Base-by-base conservation (phyloP, 768 basidiomycete species). In the Suillus bovinus region DNA sequence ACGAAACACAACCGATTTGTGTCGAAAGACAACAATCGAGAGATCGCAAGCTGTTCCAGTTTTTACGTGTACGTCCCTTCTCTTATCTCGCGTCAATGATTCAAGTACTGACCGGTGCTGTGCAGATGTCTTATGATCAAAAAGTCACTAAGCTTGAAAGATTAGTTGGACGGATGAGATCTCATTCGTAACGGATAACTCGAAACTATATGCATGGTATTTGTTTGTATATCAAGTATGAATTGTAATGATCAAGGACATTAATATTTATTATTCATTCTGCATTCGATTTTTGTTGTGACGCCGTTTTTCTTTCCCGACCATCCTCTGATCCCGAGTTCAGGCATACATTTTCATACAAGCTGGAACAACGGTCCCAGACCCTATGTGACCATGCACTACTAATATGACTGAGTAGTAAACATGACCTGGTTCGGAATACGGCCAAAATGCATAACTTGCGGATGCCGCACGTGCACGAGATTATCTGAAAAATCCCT, bases 71-170 rank as follows among this genome's bases (percentile, higher is more conserved):
- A n/a, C 20, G 50, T 33, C 50, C 31, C 11, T 52, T 31, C 6
- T n/a, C 50, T 33, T 52, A 52, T 33, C 20, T 13, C 0, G 20
- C 11, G 20, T n/a, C 3, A 31, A 3, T 31, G 20, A 29, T 52
- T 11, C 2, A 52, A 11, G 11, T 33, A 9, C 50, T 52, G 20
- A 52, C 20, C 20, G 17, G 31, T 52, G 20, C 20, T 52, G 29
- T 31, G 29, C 5, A 52, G 50, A 52, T 52, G 50, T 33, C 50
- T 52, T 52, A 52, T n/a, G 50, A 52, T 33, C 33, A 33, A 52
- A 52, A 52, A 13, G 29, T 52, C n/a, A 11, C 10, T n/a, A 20
- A 31, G 31, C 5, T 52, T 13, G 50, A 52, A 31, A 52, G 20
- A 52, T 13, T 33, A 11, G 1, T 52, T n/a, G 20, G 50, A 52